Base-by-base conservation (phyloP, 2,329 filamentous ascomycete genomes). In the Xylariaceae sp. region DNA sequence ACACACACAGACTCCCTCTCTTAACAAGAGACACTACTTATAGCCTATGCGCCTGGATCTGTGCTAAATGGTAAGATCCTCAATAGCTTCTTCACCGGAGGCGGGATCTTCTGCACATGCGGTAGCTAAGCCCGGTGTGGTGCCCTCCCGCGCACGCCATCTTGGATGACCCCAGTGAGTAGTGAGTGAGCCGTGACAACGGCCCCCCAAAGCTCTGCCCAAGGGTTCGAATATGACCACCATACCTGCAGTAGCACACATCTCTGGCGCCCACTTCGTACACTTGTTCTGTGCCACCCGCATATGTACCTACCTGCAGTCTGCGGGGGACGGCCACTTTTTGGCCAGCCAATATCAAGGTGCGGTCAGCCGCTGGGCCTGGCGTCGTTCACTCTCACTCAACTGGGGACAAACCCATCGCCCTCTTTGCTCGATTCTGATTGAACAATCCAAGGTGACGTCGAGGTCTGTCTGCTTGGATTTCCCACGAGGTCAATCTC, bases 261-360 rank as follows among this genome's bases (percentile, higher is more conserved):
- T 11, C 11, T 26, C 49, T 53, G 49, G 55, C 55, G 56, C 55
- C 50, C 47, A 6, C 33, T 19, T 18, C 9, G 33, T 19, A 37
- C 42, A 35, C 41, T 55, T 52, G 48, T 48, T 50, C 52, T 37
- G 45, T 55, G 49, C 52, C 57, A 42, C 28, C 61, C 64, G 59
- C 62, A 64, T 55, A n/a, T n/a, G n/a, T n/a, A 40, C 35, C 40
- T 26, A 60, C 61, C 58, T 64, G 57, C 62, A 61, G 53, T 45
- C 56, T 63, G 60, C 61, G 61, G 64, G 61, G 64, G 61, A 60
- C 56, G 53, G 54, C 57, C 59, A 57, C 57, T 64, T 63, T 53
- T 45, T 44, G 53, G 44, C 59, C 68, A 68, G 65, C 74, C 74
- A 78, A 78, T 78, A 76, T 76, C 65, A 67, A 65, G 62, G 61